Evolutionary conservation across 257 asterid species (phyloP), one percentile per base, ranked within the genome.

Genomic region (Solanum dulcamara): DNA sequence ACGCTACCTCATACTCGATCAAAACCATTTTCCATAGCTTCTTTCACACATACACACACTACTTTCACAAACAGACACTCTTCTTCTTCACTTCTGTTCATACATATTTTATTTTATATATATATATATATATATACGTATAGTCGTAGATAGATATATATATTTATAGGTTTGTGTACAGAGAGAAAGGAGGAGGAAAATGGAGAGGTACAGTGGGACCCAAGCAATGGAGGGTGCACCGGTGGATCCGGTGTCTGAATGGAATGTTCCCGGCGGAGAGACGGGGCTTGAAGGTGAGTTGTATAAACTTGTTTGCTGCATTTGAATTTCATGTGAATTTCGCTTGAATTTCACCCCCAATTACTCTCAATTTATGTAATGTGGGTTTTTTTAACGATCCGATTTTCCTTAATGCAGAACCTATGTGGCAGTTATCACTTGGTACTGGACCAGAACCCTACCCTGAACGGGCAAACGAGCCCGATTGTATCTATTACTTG

Each of bases 341-440:
- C 85, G 37, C 84, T 79, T 80, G 89, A 90, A 86, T 90, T 89
- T 88, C 77, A 44, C 42, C 3, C 74, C 26, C 24, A 30, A 62
- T 62, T 62, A 7, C 37, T 26, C 33, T 64, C 38, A 28, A 64
- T 88, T 72, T 77, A 18, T 44, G 83, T 81, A 87, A 87, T 70
- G 87, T 84, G 86, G 80, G 46, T 75, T 81, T 74, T 32, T 55
- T 55, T 70, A 18, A 18, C 26, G 48, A 33, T 35, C 46, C 7
- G 86, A 13, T 28, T 62, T 62, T 62, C 20, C 71, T 62, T 28
- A 90, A 91, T 95, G 98, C 95, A 97, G 99, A 97, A 91, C 96
- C 96, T 84, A 93, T 93, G 98, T 94, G 99, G 99, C 97, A 93
- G 86, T 88, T 95, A 88, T 91, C 97, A 12, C 84, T 94, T 12